A percentile compares a stretch with the other conserved stretches of the same genome.
Conservation (phyloP, 1,139 yeast genomes). For the Chernovozyma aurita region DNA sequence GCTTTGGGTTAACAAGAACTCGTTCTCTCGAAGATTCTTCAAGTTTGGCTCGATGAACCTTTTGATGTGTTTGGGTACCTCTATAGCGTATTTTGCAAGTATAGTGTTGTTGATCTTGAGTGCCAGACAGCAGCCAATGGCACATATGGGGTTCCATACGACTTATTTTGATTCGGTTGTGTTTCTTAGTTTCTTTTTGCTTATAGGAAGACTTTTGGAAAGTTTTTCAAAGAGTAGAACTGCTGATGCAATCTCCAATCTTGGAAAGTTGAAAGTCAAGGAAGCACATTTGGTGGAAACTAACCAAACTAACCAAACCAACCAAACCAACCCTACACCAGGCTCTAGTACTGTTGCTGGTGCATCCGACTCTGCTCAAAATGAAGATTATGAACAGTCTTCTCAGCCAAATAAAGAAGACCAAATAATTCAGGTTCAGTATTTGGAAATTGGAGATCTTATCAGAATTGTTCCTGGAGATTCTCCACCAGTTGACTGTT, state of each 20-base stretch:
- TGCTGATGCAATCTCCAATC: constrained; percentile 56
- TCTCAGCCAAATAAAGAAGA: constrained; percentile 18
- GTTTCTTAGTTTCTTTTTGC: constrained; percentile 63
- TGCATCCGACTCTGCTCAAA: background rate
- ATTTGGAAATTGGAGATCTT: constrained; percentile 60
- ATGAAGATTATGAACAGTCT: background rate
- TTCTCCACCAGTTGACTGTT: constrained; percentile 70
- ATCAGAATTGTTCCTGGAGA: constrained; percentile 62
- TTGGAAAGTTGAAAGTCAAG: constrained; percentile 48
- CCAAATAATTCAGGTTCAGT: constrained; percentile 40
- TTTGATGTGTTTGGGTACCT: constrained; percentile 67
- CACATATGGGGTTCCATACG: constrained; percentile 46
- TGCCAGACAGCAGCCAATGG: constrained; percentile 25
- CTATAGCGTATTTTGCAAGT: constrained; percentile 68
- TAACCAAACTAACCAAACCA: background rate
- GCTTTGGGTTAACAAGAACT: constrained; percentile 53
- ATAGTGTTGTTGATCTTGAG: constrained; percentile 52
- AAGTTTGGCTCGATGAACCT: constrained; percentile 77
- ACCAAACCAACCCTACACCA: constrained; percentile 14
- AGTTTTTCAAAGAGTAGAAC: constrained; percentile 63
- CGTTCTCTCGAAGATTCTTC: constrained; percentile 54
- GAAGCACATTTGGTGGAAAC: constrained; percentile 38
- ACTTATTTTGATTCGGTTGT: constrained; percentile 79
- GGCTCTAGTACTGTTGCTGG: constrained; percentile 11
- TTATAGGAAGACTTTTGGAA: constrained; percentile 68